Percentiles rank a stretch among this genome's conserved stretches.
Evolutionary conservation across 768 basidiomycete genomes (phyloP).

Genomic region (Infundibulicybe gibba): DNA sequence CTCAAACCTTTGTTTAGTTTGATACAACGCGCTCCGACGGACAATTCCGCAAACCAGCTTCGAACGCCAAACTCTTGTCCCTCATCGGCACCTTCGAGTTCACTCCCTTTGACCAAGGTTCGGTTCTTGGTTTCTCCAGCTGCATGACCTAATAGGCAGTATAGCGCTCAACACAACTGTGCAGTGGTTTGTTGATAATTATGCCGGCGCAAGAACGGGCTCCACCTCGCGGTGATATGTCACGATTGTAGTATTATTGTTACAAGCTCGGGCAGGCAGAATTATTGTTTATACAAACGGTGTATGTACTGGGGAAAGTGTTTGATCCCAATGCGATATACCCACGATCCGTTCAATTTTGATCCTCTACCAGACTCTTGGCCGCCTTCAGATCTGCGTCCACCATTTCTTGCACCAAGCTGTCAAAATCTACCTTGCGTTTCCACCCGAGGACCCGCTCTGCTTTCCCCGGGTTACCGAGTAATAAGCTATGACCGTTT

Average conservation of each 20-base stretch:
- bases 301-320: not conserved
- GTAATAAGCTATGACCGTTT: slow-evolving; percentile 55
- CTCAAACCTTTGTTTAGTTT: slow-evolving; percentile 46
- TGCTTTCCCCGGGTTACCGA: slow-evolving; percentile 88
- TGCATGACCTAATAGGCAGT: slow-evolving; percentile 2
- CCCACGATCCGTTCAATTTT: slow-evolving; percentile 47
- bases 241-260: not conserved
- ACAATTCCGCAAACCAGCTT: slow-evolving; percentile 95
- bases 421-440: slow-evolving; percentile 77
- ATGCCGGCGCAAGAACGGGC: slow-evolving; percentile 65
- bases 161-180: slow-evolving; percentile 75
- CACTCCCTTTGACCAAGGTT: slow-evolving; percentile 86
- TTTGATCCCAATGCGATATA: not conserved
- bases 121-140: slow-evolving; percentile 10
- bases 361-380: slow-evolving; percentile 75
- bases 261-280: too few relatives aligned
- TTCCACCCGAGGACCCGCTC: slow-evolving; percentile 89
- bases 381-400: slow-evolving; percentile 73
- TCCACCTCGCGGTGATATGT: slow-evolving; percentile 4
- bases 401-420: slow-evolving; percentile 92
- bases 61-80: slow-evolving; percentile 81
- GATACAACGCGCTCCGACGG: slow-evolving; percentile 85
- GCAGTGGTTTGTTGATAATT: slow-evolving; percentile 85
- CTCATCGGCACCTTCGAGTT: slow-evolving; percentile 83
- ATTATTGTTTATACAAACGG: not conserved